Conservation (phyloP, 2,329 filamentous ascomycete genomes). For the Penicillium palitans region DNA sequence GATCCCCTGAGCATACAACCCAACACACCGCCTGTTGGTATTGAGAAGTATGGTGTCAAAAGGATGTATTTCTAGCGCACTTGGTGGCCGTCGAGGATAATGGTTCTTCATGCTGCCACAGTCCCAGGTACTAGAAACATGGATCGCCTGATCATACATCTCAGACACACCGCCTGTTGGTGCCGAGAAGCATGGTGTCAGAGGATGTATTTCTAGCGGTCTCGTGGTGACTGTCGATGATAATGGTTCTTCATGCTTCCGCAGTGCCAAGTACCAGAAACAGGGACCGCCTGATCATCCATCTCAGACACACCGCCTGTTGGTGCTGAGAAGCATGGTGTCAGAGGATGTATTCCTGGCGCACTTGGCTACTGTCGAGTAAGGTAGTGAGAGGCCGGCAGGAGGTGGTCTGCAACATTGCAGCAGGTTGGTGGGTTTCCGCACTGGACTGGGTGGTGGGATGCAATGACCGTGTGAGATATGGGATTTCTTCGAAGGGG, state of each 20-base stretch:
- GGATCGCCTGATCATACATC: neutral
- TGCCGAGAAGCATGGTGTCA: neutral
- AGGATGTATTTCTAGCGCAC: neutral
- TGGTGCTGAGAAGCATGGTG: neutral
- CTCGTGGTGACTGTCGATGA: neutral
- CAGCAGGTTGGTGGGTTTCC: neutral
- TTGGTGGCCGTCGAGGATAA: neutral
- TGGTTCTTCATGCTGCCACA: neutral
- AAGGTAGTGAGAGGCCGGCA: neutral
- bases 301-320: neutral
- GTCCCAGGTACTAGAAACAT: neutral
- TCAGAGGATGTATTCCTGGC: neutral
- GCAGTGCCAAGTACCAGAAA: neutral
- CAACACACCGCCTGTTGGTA: constrained; percentile 2
- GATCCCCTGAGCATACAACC: neutral
- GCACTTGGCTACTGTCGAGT: neutral
- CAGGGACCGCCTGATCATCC: neutral
- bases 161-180: neutral
- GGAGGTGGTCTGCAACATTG: neutral
- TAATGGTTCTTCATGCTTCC: neutral
- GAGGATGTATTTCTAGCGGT: neutral
- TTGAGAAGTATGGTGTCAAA: neutral
- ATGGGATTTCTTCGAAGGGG: neutral
- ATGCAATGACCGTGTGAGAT: neutral
- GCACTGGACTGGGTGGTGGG: neutral